Evolutionary conservation across 192 early-diverging fungal species (phyloP), one percentile per base, ranked within the genome.

Genomic region (Backusella psychrophila): DNA sequence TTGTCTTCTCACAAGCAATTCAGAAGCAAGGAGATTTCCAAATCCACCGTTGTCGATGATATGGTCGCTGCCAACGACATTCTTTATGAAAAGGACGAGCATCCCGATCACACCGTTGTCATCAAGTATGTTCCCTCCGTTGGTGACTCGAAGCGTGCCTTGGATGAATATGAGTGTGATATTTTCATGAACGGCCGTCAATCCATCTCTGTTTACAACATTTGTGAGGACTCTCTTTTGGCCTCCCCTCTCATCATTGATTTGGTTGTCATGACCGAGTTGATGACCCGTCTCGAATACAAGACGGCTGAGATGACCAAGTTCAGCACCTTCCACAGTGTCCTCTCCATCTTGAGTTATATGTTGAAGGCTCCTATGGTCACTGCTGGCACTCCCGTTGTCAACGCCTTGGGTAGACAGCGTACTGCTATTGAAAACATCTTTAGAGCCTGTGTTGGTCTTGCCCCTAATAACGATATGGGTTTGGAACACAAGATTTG

Each of bases 281-380:
- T 99, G 74, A 96, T 98, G 93, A 96, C 96, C 66, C 96, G 98
- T 81, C 95, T 99, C 75, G 71, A 90, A 77, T 99, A 96, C 92
- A 88, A 91, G 84, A 93, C 91, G 14, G 91, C 85, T 29, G 92
- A 88, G 8, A 95, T 90, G 90, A 69, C 82, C 49, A 85, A 93
- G 83, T 98, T 85, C 83, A 86, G 81, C 76, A 89, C 92, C 52
- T 98, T 99, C 95, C 93, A 99, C 88, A 89, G 95, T 42, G 97
- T 99, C 74, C 86, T 98, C 41, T 97, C 96, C 23, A 91, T 98
- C 80, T 87, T 99, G 66, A 86, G 84, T 66, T 90, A 83, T 87
- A 96, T 99, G 96, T 93, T 99, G 86, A 99, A 99, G 91, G 98
- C 98, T 53, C 98, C 98, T 6, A 83, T 98, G 63, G 98, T 99